phyloP scores from a whole-genome alignment of 1,284 basidiomycete genomes.

The Chalciporus piperatoides region DNA sequence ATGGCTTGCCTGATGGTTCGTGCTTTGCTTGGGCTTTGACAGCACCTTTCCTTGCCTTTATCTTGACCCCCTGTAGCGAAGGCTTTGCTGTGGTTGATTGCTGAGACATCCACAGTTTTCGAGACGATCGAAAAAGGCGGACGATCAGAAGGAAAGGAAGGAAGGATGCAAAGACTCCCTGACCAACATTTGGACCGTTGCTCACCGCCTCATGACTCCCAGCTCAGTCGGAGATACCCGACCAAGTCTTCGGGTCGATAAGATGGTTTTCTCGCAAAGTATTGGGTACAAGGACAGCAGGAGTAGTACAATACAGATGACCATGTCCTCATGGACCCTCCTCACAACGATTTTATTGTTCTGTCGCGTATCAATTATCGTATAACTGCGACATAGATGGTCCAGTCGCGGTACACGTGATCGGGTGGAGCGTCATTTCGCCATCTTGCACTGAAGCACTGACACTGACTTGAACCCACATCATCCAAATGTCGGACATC shows the following conservation, averaged over 20 bases:
- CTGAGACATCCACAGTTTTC: constrained; percentile 78
- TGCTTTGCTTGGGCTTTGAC: constrained; percentile 86
- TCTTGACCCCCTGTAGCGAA: constrained; percentile 84
- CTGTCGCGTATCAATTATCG: not conserved
- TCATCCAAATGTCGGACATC: constrained; percentile 6
- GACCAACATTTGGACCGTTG: not conserved
- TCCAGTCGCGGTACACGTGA: constrained; percentile 24
- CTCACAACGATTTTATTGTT: not conserved
- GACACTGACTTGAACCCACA: not conserved
- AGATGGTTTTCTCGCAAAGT: not conserved
- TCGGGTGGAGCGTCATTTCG: not conserved
- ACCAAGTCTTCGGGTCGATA: not conserved
- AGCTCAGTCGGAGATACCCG: constrained; percentile 31
- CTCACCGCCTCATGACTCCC: not conserved
- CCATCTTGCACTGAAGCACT: not conserved
- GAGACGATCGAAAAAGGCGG: constrained; percentile 34
- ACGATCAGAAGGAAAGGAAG: constrained; percentile 17
- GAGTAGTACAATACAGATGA: not conserved
- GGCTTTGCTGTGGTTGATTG: constrained; percentile 76
- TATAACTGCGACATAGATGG: too few relatives aligned
- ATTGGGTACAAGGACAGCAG: not conserved
- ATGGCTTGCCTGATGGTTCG: constrained; percentile 66
- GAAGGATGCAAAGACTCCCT: not conserved
- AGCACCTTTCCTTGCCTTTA: constrained; percentile 84
- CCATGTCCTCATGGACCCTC: not conserved